phyloP scores from a whole-genome alignment of 192 early-diverging fungal genomes.

The Diversispora epigaea region DNA sequence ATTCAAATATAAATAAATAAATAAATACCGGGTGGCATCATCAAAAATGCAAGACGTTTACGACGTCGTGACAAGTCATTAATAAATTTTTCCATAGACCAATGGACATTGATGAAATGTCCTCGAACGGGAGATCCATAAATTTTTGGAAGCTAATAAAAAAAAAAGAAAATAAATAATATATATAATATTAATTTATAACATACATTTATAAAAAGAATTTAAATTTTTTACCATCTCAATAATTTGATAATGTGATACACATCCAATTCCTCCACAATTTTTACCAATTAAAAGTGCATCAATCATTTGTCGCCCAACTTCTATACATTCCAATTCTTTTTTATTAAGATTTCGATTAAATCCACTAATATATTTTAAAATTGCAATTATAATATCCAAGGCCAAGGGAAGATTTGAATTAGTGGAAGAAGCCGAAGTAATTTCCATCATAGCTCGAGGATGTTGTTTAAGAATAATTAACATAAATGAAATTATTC shows the following conservation, averaged over 20 bases:
- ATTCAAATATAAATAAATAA: not conserved
- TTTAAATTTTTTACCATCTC: slow-evolving; percentile 42
- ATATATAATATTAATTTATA: not conserved
- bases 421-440: slow-evolving; percentile 14
- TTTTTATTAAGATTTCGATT: slow-evolving; percentile 42
- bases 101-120: slow-evolving; percentile 52
- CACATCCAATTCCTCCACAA: slow-evolving; percentile 47
- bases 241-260: slow-evolving; percentile 57
- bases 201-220: not conserved
- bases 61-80: slow-evolving; percentile 55
- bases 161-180: not conserved
- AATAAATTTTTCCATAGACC: slow-evolving; percentile 60
- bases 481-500: slow-evolving; percentile 46
- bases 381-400: slow-evolving; percentile 50
- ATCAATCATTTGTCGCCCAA: slow-evolving; percentile 52
- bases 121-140: slow-evolving; percentile 52
- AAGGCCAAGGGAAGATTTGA: slow-evolving; percentile 42
- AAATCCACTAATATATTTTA: slow-evolving; percentile 51
- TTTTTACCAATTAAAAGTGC: slow-evolving; percentile 46
- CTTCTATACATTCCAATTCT: slow-evolving; percentile 49
- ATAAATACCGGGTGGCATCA: slow-evolving; percentile 55
- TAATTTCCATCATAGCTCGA: slow-evolving; percentile 45
- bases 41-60: slow-evolving; percentile 47
- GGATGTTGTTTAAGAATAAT: slow-evolving; percentile 44
- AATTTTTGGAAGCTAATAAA: slow-evolving; percentile 50